phyloP scores from a whole-genome alignment of 2,329 filamentous ascomycete species.

The Cladosporium velox region DNA sequence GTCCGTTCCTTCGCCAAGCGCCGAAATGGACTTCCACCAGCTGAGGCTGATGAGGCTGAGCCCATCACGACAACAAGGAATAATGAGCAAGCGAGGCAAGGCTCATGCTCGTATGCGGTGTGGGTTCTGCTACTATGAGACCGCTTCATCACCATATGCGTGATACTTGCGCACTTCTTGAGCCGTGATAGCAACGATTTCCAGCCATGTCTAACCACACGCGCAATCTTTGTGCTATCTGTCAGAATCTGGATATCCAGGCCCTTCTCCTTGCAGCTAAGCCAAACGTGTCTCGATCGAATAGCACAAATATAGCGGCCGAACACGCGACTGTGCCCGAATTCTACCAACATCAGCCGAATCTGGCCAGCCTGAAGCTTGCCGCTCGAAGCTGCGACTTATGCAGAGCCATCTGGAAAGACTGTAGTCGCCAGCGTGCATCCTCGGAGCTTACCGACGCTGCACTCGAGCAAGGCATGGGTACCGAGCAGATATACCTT shows the following conservation, averaged over 20 bases:
- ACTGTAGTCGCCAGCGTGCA: not conserved
- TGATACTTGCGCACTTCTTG: not conserved
- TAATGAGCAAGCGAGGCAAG: not conserved
- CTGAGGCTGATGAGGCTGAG: not conserved
- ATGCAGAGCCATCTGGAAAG: slow-evolving; percentile 18
- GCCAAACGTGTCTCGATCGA: not conserved
- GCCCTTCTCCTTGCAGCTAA: not conserved
- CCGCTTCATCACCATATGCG: not conserved
- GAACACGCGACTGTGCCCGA: slow-evolving; percentile 7
- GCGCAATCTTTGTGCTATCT: not conserved
- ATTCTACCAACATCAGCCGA: slow-evolving; percentile 13
- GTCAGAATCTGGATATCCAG: not conserved
- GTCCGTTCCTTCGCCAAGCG: not conserved
- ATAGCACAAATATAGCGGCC: not conserved
- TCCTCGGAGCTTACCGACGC: slow-evolving; percentile 11
- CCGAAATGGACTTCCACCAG: not conserved
- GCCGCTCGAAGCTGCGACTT: slow-evolving; percentile 8
- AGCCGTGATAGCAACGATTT: not conserved
- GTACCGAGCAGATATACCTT: not conserved
- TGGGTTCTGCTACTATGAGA: not conserved
- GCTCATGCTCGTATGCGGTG: not conserved
- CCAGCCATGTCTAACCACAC: not conserved
- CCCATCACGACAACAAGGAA: not conserved
- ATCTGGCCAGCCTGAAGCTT: slow-evolving; percentile 4
- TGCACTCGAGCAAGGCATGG: not conserved